Percentiles rank a stretch among this genome's conserved stretches.
Conservation (phyloP, 2,329 filamentous ascomycete species). For the Trichoderma brevicompactum region DNA sequence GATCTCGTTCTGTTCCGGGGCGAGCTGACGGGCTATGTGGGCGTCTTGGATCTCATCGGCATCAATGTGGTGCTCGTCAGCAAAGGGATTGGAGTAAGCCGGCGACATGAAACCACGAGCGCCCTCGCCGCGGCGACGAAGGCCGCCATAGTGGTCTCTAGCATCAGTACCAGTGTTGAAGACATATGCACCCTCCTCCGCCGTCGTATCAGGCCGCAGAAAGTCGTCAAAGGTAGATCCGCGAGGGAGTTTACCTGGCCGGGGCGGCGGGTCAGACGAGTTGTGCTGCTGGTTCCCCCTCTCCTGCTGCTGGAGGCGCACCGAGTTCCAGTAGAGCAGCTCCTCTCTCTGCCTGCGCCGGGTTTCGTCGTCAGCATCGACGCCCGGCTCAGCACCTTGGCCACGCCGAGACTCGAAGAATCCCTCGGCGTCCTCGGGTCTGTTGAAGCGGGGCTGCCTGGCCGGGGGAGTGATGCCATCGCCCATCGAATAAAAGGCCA, state of each 20-base stretch:
- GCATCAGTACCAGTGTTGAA: conserved; percentile 61
- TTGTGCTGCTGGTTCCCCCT: not conserved
- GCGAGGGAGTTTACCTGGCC: conserved; percentile 31
- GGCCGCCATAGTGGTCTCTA: conserved; percentile 49
- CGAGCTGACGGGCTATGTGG: conserved; percentile 47
- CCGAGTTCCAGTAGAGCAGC: conserved; percentile 67
- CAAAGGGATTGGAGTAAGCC: conserved; percentile 62
- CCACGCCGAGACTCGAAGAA: conserved; percentile 59
- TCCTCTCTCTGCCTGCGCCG: conserved; percentile 66
- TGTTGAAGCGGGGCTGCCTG: conserved; percentile 63
- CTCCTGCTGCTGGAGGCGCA: conserved; percentile 53
- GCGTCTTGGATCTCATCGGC: conserved; percentile 49
- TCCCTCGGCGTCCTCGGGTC: conserved; percentile 68
- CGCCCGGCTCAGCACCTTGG: conserved; percentile 48
- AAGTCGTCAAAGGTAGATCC: conserved; percentile 64
- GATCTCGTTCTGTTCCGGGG: conserved; percentile 53
- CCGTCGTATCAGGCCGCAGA: conserved; percentile 54
- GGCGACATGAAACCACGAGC: conserved; percentile 51
- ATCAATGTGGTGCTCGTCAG: conserved; percentile 60
- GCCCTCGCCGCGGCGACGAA: conserved; percentile 55
- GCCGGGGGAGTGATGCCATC: conserved; percentile 58
- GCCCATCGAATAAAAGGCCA: conserved; percentile 63
- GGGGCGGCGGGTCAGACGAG: conserved; percentile 12
- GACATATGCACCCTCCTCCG: conserved; percentile 60
- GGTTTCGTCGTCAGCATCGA: conserved; percentile 67